These are phyloP conservation scores for Aspergillus bridgeri DNA, from an alignment of 495 filamentous ascomycete species.

Conservation along the genomic window DNA sequence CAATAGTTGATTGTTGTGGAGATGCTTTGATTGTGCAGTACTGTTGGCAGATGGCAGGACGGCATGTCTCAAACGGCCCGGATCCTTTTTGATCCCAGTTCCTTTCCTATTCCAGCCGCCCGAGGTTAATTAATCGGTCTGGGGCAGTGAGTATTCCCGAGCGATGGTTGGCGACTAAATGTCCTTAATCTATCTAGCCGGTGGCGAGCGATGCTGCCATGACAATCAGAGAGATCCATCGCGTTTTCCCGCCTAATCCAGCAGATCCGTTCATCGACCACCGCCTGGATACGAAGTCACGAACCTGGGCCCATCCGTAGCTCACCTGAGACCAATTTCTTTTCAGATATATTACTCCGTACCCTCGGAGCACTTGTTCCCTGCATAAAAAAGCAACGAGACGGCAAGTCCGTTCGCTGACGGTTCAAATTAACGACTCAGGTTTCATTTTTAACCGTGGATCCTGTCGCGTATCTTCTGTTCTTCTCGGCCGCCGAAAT, in stretches of 20 bases:
- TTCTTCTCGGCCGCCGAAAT: background rate
- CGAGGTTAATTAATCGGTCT: background rate
- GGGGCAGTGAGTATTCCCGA: too few relatives aligned
- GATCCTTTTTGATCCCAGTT: background rate
- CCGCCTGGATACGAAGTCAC: background rate
- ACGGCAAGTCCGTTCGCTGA: background rate
- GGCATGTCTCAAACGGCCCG: background rate
- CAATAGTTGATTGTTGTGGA: constrained; percentile 15
- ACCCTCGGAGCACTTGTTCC: background rate
- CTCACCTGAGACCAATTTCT: background rate
- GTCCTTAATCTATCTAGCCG: background rate
- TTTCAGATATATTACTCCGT: background rate
- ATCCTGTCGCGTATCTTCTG: background rate
- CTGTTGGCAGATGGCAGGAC: constrained; percentile 1
- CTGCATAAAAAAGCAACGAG: background rate
- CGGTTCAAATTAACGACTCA: background rate
- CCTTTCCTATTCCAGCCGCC: background rate
- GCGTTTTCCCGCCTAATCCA: background rate
- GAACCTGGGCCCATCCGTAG: background rate
- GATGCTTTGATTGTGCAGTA: constrained; percentile 14
- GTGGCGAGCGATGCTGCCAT: background rate
- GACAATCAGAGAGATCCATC: background rate
- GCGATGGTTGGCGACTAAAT: background rate
- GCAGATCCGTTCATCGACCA: background rate
- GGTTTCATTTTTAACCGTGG: background rate